Percentiles rank a stretch among this genome's conserved stretches.
phyloP scores from a whole-genome alignment of 176 grass and related monocot species.

The Oryza glumipatula region DNA sequence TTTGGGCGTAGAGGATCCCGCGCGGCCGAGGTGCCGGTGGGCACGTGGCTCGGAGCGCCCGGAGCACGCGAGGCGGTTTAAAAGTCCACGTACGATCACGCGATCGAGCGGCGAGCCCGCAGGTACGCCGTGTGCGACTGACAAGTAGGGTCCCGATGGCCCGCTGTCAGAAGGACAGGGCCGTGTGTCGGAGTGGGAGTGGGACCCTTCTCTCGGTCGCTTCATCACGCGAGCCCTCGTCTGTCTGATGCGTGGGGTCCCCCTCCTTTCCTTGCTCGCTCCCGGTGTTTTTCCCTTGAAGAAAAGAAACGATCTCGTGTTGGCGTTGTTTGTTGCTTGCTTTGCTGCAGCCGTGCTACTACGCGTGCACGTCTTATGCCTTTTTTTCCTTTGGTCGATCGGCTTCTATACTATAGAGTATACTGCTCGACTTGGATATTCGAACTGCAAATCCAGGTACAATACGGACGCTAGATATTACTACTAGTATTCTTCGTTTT shows the following conservation, averaged over 20 bases:
- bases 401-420: too few relatives aligned
- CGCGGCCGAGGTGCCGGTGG: background rate
- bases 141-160: background rate
- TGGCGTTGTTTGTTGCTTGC: too few relatives aligned
- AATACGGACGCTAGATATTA: too few relatives aligned
- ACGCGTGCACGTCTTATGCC: background rate
- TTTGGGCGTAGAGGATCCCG: conserved; percentile 15
- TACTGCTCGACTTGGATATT: too few relatives aligned
- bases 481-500: too few relatives aligned
- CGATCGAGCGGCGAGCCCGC: background rate
- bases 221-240: background rate
- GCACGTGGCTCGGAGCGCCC: conserved; percentile 28
- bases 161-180: background rate
- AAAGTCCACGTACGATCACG: background rate
- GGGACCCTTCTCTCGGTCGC: background rate
- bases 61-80: background rate
- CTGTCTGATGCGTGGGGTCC: background rate
- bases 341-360: background rate
- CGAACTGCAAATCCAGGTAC: too few relatives aligned
- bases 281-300: background rate
- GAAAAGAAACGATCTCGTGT: background rate
- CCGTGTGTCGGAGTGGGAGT: too few relatives aligned
- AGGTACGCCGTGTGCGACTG: background rate
- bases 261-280: too few relatives aligned
- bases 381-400: too few relatives aligned